Base-by-base conservation (phyloP, 208 protist species). In the Porcisia hertigi region DNA sequence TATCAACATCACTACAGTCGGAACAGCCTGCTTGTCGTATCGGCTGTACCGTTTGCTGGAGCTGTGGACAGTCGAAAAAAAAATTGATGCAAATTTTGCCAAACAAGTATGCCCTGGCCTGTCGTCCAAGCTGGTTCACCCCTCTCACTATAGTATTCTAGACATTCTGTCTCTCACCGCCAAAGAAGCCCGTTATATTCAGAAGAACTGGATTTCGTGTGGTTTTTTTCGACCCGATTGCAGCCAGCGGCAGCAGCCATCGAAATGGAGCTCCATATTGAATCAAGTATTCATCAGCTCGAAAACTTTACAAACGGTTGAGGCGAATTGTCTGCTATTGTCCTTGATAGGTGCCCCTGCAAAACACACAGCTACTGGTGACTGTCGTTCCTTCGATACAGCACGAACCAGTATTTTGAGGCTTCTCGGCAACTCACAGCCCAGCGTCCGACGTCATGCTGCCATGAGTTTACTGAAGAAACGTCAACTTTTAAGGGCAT, bases 401-500 rank as follows among this genome's bases (percentile, higher is more conserved):
- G 36, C 4, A 25, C 58, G 72, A 20, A 25, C 7, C 3, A 59
- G 47, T 59, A 64, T 91, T 41, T 54, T 84, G 1, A 4, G 43
- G 1, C 60, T 84, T 53, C 67, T 91, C 34, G 55, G 57, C 7
- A 77, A 78, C 8, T 30, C 77, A 30, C 63, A 78, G 18, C 79
- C 65, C 1, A 20, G 30, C 14, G 69, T 73, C 23, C 76, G 81
- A n/a, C 74, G 79, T 23, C 34, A 69, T 52, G 79, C 75, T 69
- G 71, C 75, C 55, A 25, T n/a, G 11, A 58, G 60, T 5, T 64
- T 91, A 8, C 60, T 91, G 54, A 83, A 73, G 16, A 73, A 85
- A 43, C 85, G 81, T 5, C 58, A 74, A 55, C 57, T 92, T 23
- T 73, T 88, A 7, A 43, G 43, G 30, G 49, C 65, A 16, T 66